These are phyloP conservation scores for Cnidoscolus chayamansa DNA, from an alignment of 441 rosid species.

Conservation along the genomic window DNA sequence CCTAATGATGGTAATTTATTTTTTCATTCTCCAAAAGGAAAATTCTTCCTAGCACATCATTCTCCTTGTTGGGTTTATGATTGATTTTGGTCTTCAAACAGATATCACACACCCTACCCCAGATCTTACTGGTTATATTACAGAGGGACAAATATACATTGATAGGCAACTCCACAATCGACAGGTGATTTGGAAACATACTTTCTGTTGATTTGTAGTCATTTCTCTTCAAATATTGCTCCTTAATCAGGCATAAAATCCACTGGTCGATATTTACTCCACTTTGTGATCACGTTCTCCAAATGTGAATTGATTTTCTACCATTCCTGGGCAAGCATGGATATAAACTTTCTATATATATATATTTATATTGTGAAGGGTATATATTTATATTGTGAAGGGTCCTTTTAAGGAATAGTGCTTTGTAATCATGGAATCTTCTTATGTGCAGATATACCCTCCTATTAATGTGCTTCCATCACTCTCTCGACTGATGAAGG, in stretches of 20 bases:
- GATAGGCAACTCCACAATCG: constrained; percentile 92
- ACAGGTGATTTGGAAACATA: constrained; percentile 48
- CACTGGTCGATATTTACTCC: background rate
- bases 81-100: constrained; percentile 28
- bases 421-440: constrained; percentile 10
- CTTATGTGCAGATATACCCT: constrained; percentile 74
- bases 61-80: background rate
- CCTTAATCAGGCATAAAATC: background rate
- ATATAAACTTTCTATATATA: background rate
- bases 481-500: constrained; percentile 97
- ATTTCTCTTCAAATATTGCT: background rate
- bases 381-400: background rate
- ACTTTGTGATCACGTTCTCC: background rate
- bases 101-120: constrained; percentile 99
- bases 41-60: background rate
- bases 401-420: background rate
- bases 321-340: background rate
- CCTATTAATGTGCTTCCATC: constrained; percentile 99
- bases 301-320: background rate
- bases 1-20: constrained; percentile 78
- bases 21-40: constrained; percentile 15
- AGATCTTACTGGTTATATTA: constrained; percentile 98
- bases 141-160: constrained; percentile 97
- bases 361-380: too few species aligned
- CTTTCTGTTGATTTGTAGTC: background rate